phyloP scores from a whole-genome alignment of 129 eudicot species.

The Flaveria ramosissima region DNA sequence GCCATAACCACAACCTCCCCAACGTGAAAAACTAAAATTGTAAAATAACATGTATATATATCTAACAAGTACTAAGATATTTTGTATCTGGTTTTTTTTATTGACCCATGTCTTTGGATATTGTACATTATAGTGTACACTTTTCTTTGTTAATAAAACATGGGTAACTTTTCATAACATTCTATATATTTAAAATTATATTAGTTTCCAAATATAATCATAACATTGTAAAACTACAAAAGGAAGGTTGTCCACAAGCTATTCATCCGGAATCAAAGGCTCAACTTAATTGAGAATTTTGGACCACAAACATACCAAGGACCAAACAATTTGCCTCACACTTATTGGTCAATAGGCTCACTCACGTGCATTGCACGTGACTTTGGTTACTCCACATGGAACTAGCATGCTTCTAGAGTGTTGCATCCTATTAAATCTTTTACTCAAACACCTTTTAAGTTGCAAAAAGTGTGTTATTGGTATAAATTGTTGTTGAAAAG shows the following conservation, averaged over 20 bases:
- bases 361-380: constrained; percentile 22
- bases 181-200: not conserved
- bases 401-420: not conserved
- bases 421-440: not conserved
- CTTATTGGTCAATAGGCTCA: not conserved
- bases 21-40: too few species aligned
- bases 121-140: not conserved
- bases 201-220: not conserved
- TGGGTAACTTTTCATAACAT: not conserved
- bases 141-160: not conserved
- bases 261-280: constrained; percentile 23
- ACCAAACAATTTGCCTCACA: not conserved
- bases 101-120: too few species aligned
- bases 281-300: not conserved
- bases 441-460: not conserved
- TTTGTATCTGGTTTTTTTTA: too few species aligned
- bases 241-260: constrained; percentile 20
- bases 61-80: too few species aligned
- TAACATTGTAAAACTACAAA: not conserved
- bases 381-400: not conserved
- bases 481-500: not conserved
- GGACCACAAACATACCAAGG: not conserved
- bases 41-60: too few species aligned
- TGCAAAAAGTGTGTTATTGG: not conserved
- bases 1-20: too few species aligned